Evolutionary conservation across 805 yeast species (phyloP), one percentile per base, ranked within the genome.

Genomic region (Pichia ethanolica): DNA sequence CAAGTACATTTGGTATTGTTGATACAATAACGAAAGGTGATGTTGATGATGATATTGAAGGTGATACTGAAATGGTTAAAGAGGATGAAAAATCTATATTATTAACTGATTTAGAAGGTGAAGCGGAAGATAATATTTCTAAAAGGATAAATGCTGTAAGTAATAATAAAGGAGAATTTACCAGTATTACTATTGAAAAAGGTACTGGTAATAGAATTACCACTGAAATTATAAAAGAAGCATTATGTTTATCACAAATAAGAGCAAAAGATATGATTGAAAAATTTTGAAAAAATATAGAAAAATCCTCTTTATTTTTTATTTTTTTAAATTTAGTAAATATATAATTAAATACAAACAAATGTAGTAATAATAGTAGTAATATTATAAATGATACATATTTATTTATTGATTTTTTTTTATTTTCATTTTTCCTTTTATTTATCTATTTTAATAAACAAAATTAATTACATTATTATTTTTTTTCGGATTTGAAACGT

Each of bases 41-140:
- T 35, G 62, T 68, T 2, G 48, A 59, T 14, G 39, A 32, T 2
- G 65, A 64, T 13, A 60, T 63, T 7, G 67, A 64, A 14, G 66
- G 67, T 33, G 67, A 45, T 30, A 52, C 46, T 48, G 55, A 56
- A 3, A 45, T 68, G 63, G 47, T 58, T 13, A 64, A 53, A 42
- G 51, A 44, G 3, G 27, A 30, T 0, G 2, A 39, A 14, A 42
- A 63, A 27, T 55, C 76, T 1, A 69, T 80, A 0, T 58, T 87
- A 13, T 63, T 89, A 43, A 81, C 86, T 1, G 97, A 89, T 61
- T 59, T 87, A 39, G 95, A 88, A 62, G 95, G 95, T 12, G 91
- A 85, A 52, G 84, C 89, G 5, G 97, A 89, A 64, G 95, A 88
- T 59, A 72, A 81, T 34, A 72, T 83, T 3, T 66, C 66, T 41